Base-by-base conservation (phyloP, 1,284 basidiomycete species). In the Farysia itapuensis region DNA sequence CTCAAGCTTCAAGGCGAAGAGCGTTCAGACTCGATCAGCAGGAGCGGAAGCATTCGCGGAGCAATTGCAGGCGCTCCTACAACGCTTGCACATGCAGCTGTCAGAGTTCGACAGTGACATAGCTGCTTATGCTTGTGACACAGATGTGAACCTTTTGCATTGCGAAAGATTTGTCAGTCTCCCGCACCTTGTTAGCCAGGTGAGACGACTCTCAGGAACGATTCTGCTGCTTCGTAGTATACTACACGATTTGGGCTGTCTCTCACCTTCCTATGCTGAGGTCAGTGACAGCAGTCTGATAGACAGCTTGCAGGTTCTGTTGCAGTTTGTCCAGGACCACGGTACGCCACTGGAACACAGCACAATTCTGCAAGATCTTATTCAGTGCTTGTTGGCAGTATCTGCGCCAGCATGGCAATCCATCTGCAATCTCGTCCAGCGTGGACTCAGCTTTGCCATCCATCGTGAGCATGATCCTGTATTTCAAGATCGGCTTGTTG, bases 31-130 rank as follows among this genome's bases (percentile, higher is more conserved):
- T 18, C 29, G 56, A 9, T 48, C 56, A 19, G 46, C 57, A 2
- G 57, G 52, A 1, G 35, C 52, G 13, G 52, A 63, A 38, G 59
- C 59, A 9, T 56, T 57, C 15, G 53, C 59, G 8, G 59, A 63
- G 16, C 41, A 52, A 29, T 21, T 63, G 2, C 43, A 47, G 29
- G n/a, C 20, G 13, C n/a, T 63, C 13, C 44, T 63, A 1, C 47
- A 63, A 26, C 41, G 52, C 5, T 19, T 54, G 4, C 13, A 28
- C 5, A 18, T 39, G 0, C 28, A 24, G 1, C 39, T 56, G 0
- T 52, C 59, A 13, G 45, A 57, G 21, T 23, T 45, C 32, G 59
- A 63, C 12, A 41, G 44, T 21, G 59, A 63, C 21, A 24, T 63
- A 6, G 34, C 44, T 7, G 35, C 32, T 1, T 38, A 11, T 19